Evolutionary conservation across 805 yeast genomes (phyloP).

Genomic region (Yueomyces sinensis): DNA sequence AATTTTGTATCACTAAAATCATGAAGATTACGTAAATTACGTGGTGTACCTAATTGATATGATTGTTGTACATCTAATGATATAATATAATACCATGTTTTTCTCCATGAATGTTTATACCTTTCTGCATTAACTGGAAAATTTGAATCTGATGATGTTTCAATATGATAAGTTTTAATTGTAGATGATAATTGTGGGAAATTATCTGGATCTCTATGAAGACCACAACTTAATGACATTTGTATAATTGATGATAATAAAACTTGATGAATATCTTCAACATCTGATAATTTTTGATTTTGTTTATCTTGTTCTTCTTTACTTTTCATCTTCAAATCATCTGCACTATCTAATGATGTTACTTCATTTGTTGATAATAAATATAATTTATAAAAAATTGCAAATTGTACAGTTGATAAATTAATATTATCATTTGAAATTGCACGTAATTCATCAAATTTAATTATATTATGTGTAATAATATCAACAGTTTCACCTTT

Average conservation of each 20-base stretch:
- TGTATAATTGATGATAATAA: slow-evolving; percentile 44
- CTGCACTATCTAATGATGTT: background rate
- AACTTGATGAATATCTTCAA: slow-evolving; percentile 29
- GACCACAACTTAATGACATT: slow-evolving; percentile 54
- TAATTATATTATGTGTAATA: slow-evolving; percentile 18
- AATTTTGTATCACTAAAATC: slow-evolving; percentile 31
- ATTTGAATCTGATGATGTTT: background rate
- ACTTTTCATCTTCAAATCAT: background rate
- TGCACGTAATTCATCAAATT: slow-evolving; percentile 23
- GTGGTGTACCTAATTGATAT: slow-evolving; percentile 29
- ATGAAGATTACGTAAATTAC: slow-evolving; percentile 25
- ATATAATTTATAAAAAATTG: slow-evolving; percentile 43
- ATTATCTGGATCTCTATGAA: slow-evolving; percentile 53
- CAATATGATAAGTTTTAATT: background rate
- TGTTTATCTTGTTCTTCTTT: slow-evolving; percentile 35
- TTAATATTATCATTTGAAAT: slow-evolving; percentile 23
- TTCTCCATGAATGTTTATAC: slow-evolving; percentile 39
- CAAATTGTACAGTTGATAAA: slow-evolving; percentile 40
- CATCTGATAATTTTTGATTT: slow-evolving; percentile 17
- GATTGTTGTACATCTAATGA: slow-evolving; percentile 31
- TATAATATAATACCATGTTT: slow-evolving; percentile 40
- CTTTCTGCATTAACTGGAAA: slow-evolving; percentile 13
- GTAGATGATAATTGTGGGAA: slow-evolving; percentile 27
- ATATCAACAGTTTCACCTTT: slow-evolving; percentile 16
- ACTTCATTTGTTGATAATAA: slow-evolving; percentile 28